Evolutionary conservation across 129 eudicot species (phyloP), one percentile per base, ranked within the genome.

Genomic region (Flaveria ramosissima): DNA sequence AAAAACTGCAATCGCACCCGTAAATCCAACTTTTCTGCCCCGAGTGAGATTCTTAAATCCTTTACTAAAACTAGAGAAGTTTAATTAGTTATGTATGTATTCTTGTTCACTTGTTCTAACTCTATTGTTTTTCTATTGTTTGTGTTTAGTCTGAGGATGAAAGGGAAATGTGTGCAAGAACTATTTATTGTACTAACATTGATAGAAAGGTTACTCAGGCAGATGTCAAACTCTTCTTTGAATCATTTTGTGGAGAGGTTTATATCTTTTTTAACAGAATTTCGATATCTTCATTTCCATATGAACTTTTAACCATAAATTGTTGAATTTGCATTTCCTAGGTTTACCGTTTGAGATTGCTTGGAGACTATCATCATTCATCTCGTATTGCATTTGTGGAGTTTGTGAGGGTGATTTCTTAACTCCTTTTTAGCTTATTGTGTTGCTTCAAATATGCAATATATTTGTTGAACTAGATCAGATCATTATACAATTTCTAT

Each of bases 351-450:
- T 81, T 90, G 87, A 91, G 96, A 95, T 75, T 93, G 89, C 97
- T 93, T 72, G 97, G 97, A 77, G 98, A 93, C 86, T 84, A 88
- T 80, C 91, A 88, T 57, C 97, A 93, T 78, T 88, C 98, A 15
- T 88, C 98, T 67, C 97, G 96, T 72, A 93, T 93, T 80, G 98
- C 98, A 42, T 93, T 90, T 77, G 98, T 93, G 81, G 98, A 93
- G 90, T 93, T 93, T 75, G 96, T 88, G 42, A 93, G 85, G 97
- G 98, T 93, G 83, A 83, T 80, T 73, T 32, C 63, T 79, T 51
- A 50, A 19, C 9, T 24, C 60, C n/a, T 39, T 16, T 64, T 43
- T 39, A 61, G 11, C 23, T 46, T 72, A 46, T 62, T 65, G 68
- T 52, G 59, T 52, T 52, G 59, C 59, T 60, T 21, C 12, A 23